A percentile compares a stretch with the other conserved stretches of the same genome.
phyloP scores from a whole-genome alignment of 257 asterid species.

The Gentiana macrophylla region DNA sequence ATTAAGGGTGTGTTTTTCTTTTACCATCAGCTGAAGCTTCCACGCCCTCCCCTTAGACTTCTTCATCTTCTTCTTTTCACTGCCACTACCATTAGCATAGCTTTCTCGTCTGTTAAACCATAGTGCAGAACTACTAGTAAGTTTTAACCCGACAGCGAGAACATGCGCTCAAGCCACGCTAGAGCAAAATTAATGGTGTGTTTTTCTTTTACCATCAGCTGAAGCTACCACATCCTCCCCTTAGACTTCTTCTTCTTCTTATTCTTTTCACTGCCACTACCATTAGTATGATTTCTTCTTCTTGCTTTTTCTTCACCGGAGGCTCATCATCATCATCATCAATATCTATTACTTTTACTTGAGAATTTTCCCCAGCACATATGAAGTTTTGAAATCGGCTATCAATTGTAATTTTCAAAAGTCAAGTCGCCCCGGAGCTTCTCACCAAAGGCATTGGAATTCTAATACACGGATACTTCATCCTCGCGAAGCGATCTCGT shows the following conservation, averaged over 20 bases:
- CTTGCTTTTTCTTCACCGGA: conserved; percentile 34
- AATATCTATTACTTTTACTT: conserved; percentile 31
- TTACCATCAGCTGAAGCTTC: conserved; percentile 31
- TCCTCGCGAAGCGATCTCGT: too few relatives aligned
- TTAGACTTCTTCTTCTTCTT: conserved; percentile 48
- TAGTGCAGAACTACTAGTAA: too few relatives aligned
- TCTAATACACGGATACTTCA: too few relatives aligned
- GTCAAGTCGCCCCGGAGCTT: conserved; percentile 89
- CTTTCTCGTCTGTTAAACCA: conserved; percentile 41
- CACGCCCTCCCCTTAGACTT: conserved; percentile 21
- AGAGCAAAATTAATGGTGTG: too few relatives aligned
- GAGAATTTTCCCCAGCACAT: conserved; percentile 67
- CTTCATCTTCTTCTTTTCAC: conserved; percentile 65
- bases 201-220: conserved; percentile 44
- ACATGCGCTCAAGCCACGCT: too few relatives aligned
- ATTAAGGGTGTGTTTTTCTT: too few relatives aligned
- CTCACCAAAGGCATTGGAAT: conserved; percentile 70
- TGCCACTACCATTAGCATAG: too few relatives aligned
- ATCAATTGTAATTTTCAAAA: too few relatives aligned
- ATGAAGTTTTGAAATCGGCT: too few relatives aligned
- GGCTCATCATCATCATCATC: conserved; percentile 19
- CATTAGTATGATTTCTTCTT: conserved; percentile 40
- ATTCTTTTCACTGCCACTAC: conserved; percentile 72
- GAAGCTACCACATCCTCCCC: conserved; percentile 19
- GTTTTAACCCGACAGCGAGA: too few relatives aligned